phyloP scores from a whole-genome alignment of 768 basidiomycete species.

The Tylopilus plumbeoviolaceoides region DNA sequence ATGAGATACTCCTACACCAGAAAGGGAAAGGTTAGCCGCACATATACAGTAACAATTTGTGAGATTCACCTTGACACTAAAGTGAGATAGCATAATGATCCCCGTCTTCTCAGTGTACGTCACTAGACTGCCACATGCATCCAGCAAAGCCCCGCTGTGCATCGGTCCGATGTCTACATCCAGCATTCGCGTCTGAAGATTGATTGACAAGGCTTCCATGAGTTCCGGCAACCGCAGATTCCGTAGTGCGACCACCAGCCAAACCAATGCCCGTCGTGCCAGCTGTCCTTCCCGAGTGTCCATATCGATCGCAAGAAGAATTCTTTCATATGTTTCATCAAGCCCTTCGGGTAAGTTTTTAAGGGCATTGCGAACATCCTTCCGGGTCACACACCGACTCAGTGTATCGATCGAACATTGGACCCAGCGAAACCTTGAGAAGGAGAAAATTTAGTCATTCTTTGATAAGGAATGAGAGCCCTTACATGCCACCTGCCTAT shows the following conservation, averaged over 20 bases:
- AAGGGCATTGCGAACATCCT: not conserved
- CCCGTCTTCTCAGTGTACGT: slow-evolving; percentile 1
- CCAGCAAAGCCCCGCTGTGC: slow-evolving; percentile 2
- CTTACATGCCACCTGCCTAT: not conserved
- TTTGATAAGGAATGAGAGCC: not conserved
- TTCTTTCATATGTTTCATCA: slow-evolving; percentile 5
- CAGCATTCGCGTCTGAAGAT: not conserved
- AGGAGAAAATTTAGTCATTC: not conserved
- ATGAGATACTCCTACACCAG: slow-evolving; percentile 1
- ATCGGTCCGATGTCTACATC: not conserved
- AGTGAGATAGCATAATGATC: slow-evolving; percentile 1
- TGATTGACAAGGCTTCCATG: slow-evolving; percentile 1
- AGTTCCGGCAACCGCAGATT: not conserved
- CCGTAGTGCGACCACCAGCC: slow-evolving; percentile 3
- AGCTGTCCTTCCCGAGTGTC: not conserved
- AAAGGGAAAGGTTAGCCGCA: not conserved
- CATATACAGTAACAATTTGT: not conserved
- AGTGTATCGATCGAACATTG: not conserved
- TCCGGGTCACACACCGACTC: not conserved
- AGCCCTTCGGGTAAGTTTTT: not conserved
- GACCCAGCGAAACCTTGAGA: not conserved
- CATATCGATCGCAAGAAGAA: not conserved
- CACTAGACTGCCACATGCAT: slow-evolving; percentile 7
- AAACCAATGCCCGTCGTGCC: not conserved
- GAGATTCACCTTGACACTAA: slow-evolving; percentile 1